phyloP scores from a whole-genome alignment of 768 basidiomycete genomes.

The Boletus huronensis region DNA sequence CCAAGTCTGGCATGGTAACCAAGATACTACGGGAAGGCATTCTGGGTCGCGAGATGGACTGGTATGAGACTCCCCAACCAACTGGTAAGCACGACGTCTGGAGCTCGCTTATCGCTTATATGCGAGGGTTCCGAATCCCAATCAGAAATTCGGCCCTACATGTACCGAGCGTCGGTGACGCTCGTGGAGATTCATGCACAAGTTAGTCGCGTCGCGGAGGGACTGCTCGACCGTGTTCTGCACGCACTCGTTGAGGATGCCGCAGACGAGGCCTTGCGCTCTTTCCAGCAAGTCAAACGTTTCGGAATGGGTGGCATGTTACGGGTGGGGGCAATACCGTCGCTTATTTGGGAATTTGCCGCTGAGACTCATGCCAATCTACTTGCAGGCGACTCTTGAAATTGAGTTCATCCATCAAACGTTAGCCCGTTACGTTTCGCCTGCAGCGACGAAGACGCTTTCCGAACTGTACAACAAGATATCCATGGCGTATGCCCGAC shows the following conservation, averaged over 20 bases:
- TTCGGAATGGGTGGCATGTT: slow-evolving; percentile 99
- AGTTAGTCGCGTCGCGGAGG: slow-evolving; percentile 75
- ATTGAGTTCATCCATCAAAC: slow-evolving; percentile 99
- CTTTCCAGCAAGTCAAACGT: slow-evolving; percentile 83
- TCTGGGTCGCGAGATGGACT: slow-evolving; percentile 78
- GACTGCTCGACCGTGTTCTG: slow-evolving; percentile 78
- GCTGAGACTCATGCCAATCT: not conserved
- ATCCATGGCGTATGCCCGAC: slow-evolving; percentile 85
- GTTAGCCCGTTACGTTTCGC: slow-evolving; percentile 81
- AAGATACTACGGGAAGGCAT: slow-evolving; percentile 76
- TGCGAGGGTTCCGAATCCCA: not conserved
- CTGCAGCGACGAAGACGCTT: slow-evolving; percentile 75
- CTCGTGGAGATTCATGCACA: slow-evolving; percentile 92
- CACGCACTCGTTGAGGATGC: slow-evolving; percentile 78
- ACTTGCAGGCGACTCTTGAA: slow-evolving; percentile 90
- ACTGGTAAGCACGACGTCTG: slow-evolving; percentile 53
- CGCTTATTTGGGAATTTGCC: not conserved
- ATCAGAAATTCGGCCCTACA: slow-evolving; percentile 89
- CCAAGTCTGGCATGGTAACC: slow-evolving; percentile 68
- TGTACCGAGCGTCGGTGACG: slow-evolving; percentile 84
- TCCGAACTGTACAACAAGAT: slow-evolving; percentile 94
- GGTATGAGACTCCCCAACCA: slow-evolving; percentile 92
- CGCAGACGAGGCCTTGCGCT: slow-evolving; percentile 76
- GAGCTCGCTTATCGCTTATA: not conserved
- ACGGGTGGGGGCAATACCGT: slow-evolving; percentile 56